Percentiles rank a stretch among this genome's conserved stretches.
Evolutionary conservation across 1,284 basidiomycete species (phyloP).

Genomic region (Acaromyces ingoldii): DNA sequence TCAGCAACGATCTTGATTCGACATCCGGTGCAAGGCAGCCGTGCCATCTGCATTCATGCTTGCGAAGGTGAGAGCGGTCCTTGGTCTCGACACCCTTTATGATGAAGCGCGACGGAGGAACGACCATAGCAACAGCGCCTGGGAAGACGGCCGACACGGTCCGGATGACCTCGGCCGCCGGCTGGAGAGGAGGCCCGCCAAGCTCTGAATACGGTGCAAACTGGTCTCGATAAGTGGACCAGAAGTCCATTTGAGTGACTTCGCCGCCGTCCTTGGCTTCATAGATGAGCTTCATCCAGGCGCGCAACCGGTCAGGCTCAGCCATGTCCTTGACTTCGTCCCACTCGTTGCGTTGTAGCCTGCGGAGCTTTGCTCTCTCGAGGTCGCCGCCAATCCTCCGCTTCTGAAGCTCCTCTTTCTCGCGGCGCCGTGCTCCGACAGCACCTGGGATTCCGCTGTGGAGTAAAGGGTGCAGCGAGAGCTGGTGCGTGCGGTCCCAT

Average conservation of each 20-base stretch:
- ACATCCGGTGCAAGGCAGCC: slow-evolving; percentile 29
- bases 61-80: slow-evolving; percentile 12
- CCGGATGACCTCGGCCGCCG: slow-evolving; percentile 81
- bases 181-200: slow-evolving; percentile 62
- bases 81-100: slow-evolving; percentile 65
- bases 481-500: slow-evolving; percentile 1
- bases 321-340: slow-evolving; percentile 17
- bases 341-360: slow-evolving; percentile 24
- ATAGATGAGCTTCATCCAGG: slow-evolving; percentile 77
- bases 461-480: background rate
- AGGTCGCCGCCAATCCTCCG: slow-evolving; percentile 5
- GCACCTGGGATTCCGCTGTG: slow-evolving; percentile 6
- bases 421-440: slow-evolving; percentile 9
- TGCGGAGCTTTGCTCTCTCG: slow-evolving; percentile 22
- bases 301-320: slow-evolving; percentile 32
- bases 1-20: slow-evolving; percentile 18
- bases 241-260: slow-evolving; percentile 81
- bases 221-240: slow-evolving; percentile 74
- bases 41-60: slow-evolving; percentile 32
- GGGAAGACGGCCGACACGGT: slow-evolving; percentile 73
- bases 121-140: slow-evolving; percentile 73
- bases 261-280: slow-evolving; percentile 65
- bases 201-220: slow-evolving; percentile 50
- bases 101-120: slow-evolving; percentile 67
- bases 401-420: slow-evolving; percentile 19